Conservation (phyloP, 176 grass and related monocot species). For the Elaeis guineensis region DNA sequence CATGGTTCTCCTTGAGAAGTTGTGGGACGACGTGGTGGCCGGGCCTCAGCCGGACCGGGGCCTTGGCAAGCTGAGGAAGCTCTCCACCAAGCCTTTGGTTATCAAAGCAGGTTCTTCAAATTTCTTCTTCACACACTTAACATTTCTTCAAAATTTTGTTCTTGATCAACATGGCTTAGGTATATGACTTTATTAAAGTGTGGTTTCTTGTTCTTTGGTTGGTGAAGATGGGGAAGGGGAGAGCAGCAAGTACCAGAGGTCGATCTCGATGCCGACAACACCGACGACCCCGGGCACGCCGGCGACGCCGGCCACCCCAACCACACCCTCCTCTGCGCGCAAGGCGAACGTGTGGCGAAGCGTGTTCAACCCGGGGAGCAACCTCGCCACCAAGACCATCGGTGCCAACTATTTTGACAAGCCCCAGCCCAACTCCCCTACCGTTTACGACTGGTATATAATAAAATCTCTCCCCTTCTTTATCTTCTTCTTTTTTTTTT, state of each 20-base stretch:
- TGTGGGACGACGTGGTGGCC: conserved; percentile 90
- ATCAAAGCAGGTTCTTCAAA: not conserved
- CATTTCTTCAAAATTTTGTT: not conserved
- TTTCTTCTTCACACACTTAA: too few relatives aligned
- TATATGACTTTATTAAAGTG: not conserved
- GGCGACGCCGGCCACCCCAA: conserved; percentile 33
- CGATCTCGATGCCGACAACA: conserved; percentile 34
- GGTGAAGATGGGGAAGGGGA: conserved; percentile 15
- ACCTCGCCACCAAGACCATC: conserved; percentile 60
- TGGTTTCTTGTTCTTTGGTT: not conserved
- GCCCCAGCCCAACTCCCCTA: conserved; percentile 77
- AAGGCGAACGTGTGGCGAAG: conserved; percentile 80
- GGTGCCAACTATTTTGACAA: conserved; percentile 82
- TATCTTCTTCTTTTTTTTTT: not conserved
- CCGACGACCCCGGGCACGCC: conserved; percentile 68
- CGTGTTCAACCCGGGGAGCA: conserved; percentile 95
- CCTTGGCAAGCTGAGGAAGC: conserved; percentile 71
- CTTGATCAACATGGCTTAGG: too few relatives aligned
- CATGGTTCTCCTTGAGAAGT: conserved; percentile 50
- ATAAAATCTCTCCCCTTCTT: not conserved
- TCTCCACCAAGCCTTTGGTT: conserved; percentile 18
- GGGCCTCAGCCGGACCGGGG: conserved; percentile 76
- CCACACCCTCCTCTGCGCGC: conserved; percentile 5
- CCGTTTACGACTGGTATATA: conserved; percentile 91
- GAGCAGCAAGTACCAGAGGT: conserved; percentile 32